Evolutionary conservation across 495 filamentous ascomycete species (phyloP), one percentile per base, ranked within the genome.

Genomic region (Lineolata rhizophorae): DNA sequence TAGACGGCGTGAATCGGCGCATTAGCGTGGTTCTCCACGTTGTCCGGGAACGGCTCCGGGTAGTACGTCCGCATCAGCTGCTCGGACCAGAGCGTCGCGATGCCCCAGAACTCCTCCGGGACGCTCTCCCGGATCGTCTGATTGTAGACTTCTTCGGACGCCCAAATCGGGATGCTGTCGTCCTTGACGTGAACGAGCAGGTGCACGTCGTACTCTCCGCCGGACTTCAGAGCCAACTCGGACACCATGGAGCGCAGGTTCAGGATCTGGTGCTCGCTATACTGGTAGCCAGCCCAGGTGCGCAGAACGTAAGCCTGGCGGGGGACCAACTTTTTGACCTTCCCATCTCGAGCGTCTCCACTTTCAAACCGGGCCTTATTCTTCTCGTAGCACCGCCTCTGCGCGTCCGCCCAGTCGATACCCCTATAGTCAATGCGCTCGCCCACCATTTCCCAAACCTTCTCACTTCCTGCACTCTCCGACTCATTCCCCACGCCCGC

Each of bases 111-210:
- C 42, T 70, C 65, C 15, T 51, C 44, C 1, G 65, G 65, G 9
- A 69, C 53, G 30, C 58, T 59, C 12, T 61, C 56, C 24, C 53
- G 39, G 15, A 70, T 36, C 0, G 58, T 64, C 34, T 58, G 42
- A 20, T 53, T 42, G 41, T 70, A 69, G 4, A 56, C 39, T 20
- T 60, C 61, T 5, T 52, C 38, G 2, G 57, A 60, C 1, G 54
- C 47, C 46, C 54, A 69, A 38, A 70, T 69, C 11, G 61, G 56
- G 21, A 62, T 54, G 40, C 39, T 52, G 34, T 56, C 48, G 36
- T 69, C 58, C 42, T 64, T 61, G 50, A 69, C 63, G 33, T 70
- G 64, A 10, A 70, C 57, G 4, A 70, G 53, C 20, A 70, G 46
- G 35, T 67, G 58, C 0, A 70, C 61, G 36, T 69, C 63, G 32